These are phyloP conservation scores for Papiliotrema flavescens DNA, from an alignment of 1,284 basidiomycete species.

Conservation along the genomic window DNA sequence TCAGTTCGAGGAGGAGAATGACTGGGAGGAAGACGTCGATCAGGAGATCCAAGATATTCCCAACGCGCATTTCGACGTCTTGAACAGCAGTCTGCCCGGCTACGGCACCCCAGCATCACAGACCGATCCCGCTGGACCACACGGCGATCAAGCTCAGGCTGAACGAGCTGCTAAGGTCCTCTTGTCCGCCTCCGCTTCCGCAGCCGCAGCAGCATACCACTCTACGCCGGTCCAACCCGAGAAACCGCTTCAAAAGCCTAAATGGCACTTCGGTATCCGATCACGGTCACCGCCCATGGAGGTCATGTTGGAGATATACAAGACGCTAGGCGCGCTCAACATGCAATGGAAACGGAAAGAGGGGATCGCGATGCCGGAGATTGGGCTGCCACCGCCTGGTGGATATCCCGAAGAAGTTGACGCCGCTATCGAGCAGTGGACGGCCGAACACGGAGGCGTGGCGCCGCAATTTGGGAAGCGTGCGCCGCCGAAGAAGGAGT, in stretches of 20 bases:
- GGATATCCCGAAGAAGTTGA: slow-evolving; percentile 43
- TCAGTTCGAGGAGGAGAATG: slow-evolving; percentile 53
- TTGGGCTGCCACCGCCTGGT: slow-evolving; percentile 53
- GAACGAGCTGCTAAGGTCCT: slow-evolving; percentile 42
- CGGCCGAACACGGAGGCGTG: slow-evolving; percentile 31
- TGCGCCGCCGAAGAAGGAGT: slow-evolving; percentile 48
- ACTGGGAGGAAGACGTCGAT: slow-evolving; percentile 58
- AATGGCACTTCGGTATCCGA: slow-evolving; percentile 98
- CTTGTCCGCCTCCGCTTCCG: slow-evolving; percentile 15
- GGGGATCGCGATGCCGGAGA: slow-evolving; percentile 63
- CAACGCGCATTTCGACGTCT: slow-evolving; percentile 67
- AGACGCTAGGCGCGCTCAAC: slow-evolving; percentile 82
- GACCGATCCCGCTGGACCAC: too few species aligned
- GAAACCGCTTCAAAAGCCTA: slow-evolving; percentile 54
- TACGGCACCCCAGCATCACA: slow-evolving; percentile 23
- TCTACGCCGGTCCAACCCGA: slow-evolving; percentile 16
- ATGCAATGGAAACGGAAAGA: slow-evolving; percentile 81
- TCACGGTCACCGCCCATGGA: slow-evolving; percentile 96
- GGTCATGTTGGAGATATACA: slow-evolving; percentile 98
- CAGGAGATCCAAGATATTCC: slow-evolving; percentile 54
- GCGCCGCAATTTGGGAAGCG: slow-evolving; percentile 34
- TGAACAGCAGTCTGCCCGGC: slow-evolving; percentile 74
- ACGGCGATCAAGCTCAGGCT: slow-evolving; percentile 32
- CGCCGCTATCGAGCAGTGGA: slow-evolving; percentile 52
- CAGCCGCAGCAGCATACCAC: too few species aligned